A percentile compares a stretch with the other conserved stretches of the same genome.
These are phyloP conservation scores for Mycena pura DNA, from an alignment of 768 basidiomycete species.

Conservation along the genomic window DNA sequence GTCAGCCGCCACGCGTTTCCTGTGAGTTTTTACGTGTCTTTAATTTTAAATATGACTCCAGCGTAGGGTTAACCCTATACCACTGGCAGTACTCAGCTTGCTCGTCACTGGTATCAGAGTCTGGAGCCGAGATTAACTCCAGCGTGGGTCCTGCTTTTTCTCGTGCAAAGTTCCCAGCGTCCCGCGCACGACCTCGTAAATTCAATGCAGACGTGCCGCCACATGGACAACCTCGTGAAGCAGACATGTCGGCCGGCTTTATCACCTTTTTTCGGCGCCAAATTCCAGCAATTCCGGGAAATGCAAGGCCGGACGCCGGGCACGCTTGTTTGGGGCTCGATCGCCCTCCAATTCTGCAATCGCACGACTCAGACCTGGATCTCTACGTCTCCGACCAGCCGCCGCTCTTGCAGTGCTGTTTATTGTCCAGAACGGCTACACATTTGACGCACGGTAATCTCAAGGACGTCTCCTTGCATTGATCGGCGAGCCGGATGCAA, in stretches of 20 bases:
- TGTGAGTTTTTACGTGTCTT: too few species aligned
- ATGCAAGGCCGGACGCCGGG: conserved; percentile 51
- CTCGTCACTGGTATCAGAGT: too few species aligned
- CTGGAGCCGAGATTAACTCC: too few species aligned
- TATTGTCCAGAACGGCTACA: conserved; percentile 31
- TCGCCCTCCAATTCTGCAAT: conserved; percentile 59
- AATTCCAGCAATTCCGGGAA: conserved; percentile 44
- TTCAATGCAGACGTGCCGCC: background rate
- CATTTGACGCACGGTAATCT: conserved; percentile 20
- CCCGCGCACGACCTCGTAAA: background rate
- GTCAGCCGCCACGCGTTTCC: too few species aligned
- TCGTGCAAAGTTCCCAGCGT: too few species aligned
- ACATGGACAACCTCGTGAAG: background rate
- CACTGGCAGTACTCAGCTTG: conserved; percentile 4
- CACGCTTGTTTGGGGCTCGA: conserved; percentile 60
- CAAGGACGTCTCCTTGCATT: conserved; percentile 5
- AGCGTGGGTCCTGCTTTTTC: too few species aligned
- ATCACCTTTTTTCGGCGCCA: conserved; percentile 3
- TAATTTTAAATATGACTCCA: too few species aligned
- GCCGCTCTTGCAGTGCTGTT: conserved; percentile 20
- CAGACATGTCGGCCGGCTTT: conserved; percentile 1
- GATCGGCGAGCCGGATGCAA: background rate
- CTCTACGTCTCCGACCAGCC: conserved; percentile 45
- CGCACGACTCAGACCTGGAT: conserved; percentile 56
- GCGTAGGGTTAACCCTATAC: conserved; percentile 6